Evolutionary conservation across 257 asterid genomes (phyloP).

Genomic region (Przewalskia tangutica): DNA sequence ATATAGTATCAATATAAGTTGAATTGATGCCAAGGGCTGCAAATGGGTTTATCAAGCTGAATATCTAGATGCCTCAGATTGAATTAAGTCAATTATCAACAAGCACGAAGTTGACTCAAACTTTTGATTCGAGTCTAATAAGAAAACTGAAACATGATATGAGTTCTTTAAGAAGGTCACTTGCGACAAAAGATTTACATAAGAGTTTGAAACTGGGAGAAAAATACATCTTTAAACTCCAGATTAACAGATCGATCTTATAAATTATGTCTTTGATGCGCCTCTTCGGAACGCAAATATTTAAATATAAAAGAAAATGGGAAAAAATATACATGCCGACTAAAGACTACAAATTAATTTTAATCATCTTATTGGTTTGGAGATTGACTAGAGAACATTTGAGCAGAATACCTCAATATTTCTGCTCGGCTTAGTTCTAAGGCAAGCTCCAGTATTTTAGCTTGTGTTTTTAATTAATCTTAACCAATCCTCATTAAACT

Average conservation of each 20-base stretch:
- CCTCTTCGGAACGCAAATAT: background rate
- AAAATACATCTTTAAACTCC: background rate
- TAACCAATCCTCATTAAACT: background rate
- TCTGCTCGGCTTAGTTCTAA: background rate
- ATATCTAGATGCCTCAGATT: background rate
- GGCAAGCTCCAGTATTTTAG: background rate
- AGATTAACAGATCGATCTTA: background rate
- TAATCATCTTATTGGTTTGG: background rate
- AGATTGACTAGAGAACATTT: background rate
- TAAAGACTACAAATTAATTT: too few species aligned
- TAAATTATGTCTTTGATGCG: background rate
- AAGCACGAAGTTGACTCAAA: background rate
- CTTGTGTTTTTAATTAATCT: background rate
- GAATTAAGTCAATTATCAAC: background rate
- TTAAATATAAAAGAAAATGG: background rate
- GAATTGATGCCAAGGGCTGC: background rate
- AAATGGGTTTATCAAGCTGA: background rate
- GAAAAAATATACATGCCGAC: too few species aligned
- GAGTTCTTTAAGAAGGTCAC: background rate
- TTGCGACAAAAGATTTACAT: background rate
- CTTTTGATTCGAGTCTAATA: background rate
- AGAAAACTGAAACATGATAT: background rate
- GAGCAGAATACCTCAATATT: background rate
- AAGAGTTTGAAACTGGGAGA: background rate
- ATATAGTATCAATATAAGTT: background rate